Base-by-base conservation (phyloP, 164 flowering plant species). In the Malania oleifera region DNA sequence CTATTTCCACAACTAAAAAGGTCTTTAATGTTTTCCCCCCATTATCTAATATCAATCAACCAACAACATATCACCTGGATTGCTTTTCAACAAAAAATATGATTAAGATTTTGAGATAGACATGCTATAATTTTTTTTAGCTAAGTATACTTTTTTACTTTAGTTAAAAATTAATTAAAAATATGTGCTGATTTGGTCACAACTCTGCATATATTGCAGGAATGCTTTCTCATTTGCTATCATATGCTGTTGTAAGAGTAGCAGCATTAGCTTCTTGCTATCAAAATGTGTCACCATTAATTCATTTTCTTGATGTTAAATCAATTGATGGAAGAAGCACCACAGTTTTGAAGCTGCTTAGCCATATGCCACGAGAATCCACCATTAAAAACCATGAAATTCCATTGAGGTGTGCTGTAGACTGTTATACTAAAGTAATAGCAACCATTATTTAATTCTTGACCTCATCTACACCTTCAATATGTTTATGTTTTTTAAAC, bases 371-470 rank as follows among this genome's bases (percentile, higher is more conserved):
- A n/a, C 65, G 61, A 41, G 80, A 67, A 38, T 54, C 68, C n/a
- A 64, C 63, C 23, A 28, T 67, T 56, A 64, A 59, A 35, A 66
- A 53, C 38, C 49, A 54, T 26, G 73, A 75, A 67, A 52, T 77
- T 24, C 89, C 87, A 57, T 41, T 69, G 41, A 80, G 91, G 96
- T 85, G 63, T 61, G 69, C 49, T 49, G 17, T 40, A 41, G 9
- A 23, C 14, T 47, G 48, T 52, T 14, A 12, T 40, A 14, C 44
- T 8, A 15, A 40, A 40, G 44, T 40, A 40, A 40, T 1, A 3
- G 44, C n/a, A 15, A 15, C 14, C 44, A 2, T 12, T 40, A 11
- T 14, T 43, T 11, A 15, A 8, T 44, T 19, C 6, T n/a, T 18
- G 6, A 0, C 1, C 10, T n/a, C 14, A 15, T 15, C 7, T 11